phyloP scores from a whole-genome alignment of 257 asterid genomes.

The Solanum phureja region DNA sequence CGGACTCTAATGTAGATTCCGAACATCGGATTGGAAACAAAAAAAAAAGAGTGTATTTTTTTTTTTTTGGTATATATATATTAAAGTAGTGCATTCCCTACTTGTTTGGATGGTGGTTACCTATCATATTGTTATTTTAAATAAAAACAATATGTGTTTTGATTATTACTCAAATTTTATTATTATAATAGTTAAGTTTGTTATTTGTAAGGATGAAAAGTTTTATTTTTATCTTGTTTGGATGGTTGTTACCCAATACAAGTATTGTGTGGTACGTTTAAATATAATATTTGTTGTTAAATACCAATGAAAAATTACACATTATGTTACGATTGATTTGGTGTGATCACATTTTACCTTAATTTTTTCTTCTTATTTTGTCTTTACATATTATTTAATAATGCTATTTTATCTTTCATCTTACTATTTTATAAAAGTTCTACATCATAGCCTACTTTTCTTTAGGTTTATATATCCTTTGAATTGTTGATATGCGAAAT shows the following conservation, averaged over 20 bases:
- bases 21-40: fast-evolving
- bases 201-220: neutral
- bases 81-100: neutral
- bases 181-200: too few relatives aligned
- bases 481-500: neutral
- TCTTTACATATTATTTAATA: neutral
- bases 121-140: neutral
- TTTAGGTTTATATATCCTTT: neutral
- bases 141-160: neutral
- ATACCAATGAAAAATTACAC: neutral
- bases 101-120: neutral
- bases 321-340: neutral
- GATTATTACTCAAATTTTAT: neutral
- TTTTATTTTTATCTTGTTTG: neutral
- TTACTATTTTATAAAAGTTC: neutral
- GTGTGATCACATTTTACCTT: neutral
- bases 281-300: neutral
- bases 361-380: neutral
- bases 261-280: neutral
- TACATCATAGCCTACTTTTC: neutral
- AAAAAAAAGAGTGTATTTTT: too few relatives aligned
- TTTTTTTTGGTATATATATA: too few relatives aligned
- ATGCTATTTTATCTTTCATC: neutral
- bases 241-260: too few relatives aligned
- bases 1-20: too few relatives aligned